Conservation (phyloP, 2,329 filamentous ascomycete species). For the Fusarium papillatum region DNA sequence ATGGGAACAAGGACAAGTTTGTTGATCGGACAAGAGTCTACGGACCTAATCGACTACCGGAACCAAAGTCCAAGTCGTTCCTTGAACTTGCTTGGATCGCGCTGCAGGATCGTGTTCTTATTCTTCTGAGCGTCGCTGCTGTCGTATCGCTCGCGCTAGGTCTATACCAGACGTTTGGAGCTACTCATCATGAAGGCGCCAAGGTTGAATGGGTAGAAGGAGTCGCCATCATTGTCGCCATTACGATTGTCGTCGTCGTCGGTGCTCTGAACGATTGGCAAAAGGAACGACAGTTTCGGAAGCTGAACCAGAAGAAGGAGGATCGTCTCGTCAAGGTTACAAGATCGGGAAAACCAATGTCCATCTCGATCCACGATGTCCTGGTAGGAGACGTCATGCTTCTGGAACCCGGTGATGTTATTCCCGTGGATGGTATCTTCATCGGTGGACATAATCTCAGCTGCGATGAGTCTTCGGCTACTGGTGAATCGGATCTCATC, state of each 20-base stretch:
- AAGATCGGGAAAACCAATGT: constrained; percentile 73
- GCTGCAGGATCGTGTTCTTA: constrained; percentile 76
- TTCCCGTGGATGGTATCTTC: constrained; percentile 79
- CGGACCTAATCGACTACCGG: constrained; percentile 67
- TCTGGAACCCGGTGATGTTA: constrained; percentile 77
- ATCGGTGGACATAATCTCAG: constrained; percentile 66
- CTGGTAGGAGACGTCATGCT: constrained; percentile 79
- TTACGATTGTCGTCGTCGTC: constrained; percentile 73
- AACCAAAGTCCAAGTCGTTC: constrained; percentile 72
- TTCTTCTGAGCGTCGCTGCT: constrained; percentile 75
- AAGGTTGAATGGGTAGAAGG: constrained; percentile 76
- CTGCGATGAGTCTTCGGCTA: constrained; percentile 81
- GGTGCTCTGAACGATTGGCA: constrained; percentile 78
- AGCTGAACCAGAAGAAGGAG: constrained; percentile 73
- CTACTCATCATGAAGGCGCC: constrained; percentile 55
- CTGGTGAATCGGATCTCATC: constrained; percentile 79
- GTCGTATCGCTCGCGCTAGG: constrained; percentile 76
- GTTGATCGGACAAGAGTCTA: constrained; percentile 35
- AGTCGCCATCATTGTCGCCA: constrained; percentile 76
- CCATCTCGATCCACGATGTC: constrained; percentile 76
- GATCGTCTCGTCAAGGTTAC: constrained; percentile 76
- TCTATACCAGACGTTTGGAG: constrained; percentile 74
- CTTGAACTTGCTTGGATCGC: constrained; percentile 74
- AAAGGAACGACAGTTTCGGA: constrained; percentile 75
- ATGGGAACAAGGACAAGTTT: constrained; percentile 23